Base-by-base conservation (phyloP, 805 yeast species). In the Yarrowia phangngaensis region DNA sequence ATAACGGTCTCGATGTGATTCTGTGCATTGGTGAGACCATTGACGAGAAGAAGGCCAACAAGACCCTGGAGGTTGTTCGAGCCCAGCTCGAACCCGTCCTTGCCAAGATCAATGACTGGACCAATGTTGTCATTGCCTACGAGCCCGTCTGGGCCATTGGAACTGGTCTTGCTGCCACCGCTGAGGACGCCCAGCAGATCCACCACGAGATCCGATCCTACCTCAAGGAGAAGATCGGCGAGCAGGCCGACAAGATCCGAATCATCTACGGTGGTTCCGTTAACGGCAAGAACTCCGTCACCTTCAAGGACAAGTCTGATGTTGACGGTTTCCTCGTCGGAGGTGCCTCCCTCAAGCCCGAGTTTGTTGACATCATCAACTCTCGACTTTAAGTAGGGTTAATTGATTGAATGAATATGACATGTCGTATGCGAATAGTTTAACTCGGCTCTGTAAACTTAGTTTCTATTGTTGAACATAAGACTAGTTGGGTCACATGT, bases 111-210 rank as follows among this genome's bases (percentile, higher is more conserved):
- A 63, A 67, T 63, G 97, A 89, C 80, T 90, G 97, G 97, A 63
- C 83, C 56, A 76, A 84, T 70, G 75, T 92, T 59, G 97, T 92
- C 58, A 73, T 92, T 69, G 98, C 98, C 64, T 92, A 92, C 75
- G 98, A 92, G 76, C 98, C 98, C 62, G 95, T 92, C 60, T 92
- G 98, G 98, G 98, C 98, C 62, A 92, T 92, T 63, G 98, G 98
- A 70, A 89, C 97, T 61, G 98, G 98, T 66, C 80, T 92, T 66
- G 96, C 97, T 63, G 97, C 98, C 55, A 92, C 98, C 61, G 88
- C 98, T 60, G 85, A 84, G 59, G 98, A 92, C 67, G 98, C 98
- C 60, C 96, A 92, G 75, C 87, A 82, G 59, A 86, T 92, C 64
- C 98, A 92, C 75, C 77, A 78, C 67, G 76, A 76, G 60, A 86